Conservation (phyloP, 345 rosid genomes). For the Sisymbrium altissimum region DNA sequence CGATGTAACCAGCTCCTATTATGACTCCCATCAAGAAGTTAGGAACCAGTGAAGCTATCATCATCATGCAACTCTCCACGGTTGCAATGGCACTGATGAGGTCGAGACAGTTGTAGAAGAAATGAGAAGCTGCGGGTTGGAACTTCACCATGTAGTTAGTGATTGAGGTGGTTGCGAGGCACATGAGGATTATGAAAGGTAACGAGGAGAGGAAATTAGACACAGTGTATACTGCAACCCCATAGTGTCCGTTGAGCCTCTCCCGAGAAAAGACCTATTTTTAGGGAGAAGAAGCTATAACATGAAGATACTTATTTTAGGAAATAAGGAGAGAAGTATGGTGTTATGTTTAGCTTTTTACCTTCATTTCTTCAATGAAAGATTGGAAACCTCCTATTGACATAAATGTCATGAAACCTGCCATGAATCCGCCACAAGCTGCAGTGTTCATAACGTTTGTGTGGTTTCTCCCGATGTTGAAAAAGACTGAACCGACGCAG, state of each 20-base stretch:
- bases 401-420: conserved; percentile 83
- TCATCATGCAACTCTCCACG: conserved; percentile 88
- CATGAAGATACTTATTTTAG: neutral
- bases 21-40: conserved; percentile 74
- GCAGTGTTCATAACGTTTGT: conserved; percentile 56
- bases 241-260: conserved; percentile 69
- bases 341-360: conserved; percentile 4
- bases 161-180: conserved; percentile 49
- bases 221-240: conserved; percentile 61
- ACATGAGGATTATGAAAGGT: conserved; percentile 56
- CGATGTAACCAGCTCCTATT: conserved; percentile 73
- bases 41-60: conserved; percentile 75
- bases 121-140: conserved; percentile 48
- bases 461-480: conserved; percentile 54
- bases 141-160: conserved; percentile 62
- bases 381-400: conserved; percentile 89
- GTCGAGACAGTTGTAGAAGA: conserved; percentile 55
- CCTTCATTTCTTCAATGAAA: conserved; percentile 90
- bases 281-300: neutral
- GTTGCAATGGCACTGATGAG: conserved; percentile 56
- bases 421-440: conserved; percentile 69
- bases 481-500: conserved; percentile 65
- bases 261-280: conserved; percentile 64
- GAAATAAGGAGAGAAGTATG: neutral
- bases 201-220: conserved; percentile 72